phyloP scores from a whole-genome alignment of 1,284 basidiomycete genomes.

The Heterobasidion irregulare region DNA sequence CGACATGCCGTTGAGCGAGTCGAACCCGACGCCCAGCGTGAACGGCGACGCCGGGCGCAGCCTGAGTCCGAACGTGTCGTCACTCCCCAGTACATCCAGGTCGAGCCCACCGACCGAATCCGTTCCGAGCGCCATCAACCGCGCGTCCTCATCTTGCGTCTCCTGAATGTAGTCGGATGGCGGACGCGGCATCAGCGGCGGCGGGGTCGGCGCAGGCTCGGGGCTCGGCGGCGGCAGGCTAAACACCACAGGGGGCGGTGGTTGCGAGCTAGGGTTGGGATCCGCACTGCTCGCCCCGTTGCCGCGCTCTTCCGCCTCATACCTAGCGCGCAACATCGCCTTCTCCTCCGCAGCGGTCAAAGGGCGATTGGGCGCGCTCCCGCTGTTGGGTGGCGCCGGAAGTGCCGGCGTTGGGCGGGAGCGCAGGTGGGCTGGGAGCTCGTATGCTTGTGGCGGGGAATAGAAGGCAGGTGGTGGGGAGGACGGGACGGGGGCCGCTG shows the following conservation, averaged over 20 bases:
- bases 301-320: slow-evolving; percentile 41
- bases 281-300: slow-evolving; percentile 3
- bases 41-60: slow-evolving; percentile 18
- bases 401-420: slow-evolving; percentile 15
- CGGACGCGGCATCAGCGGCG: slow-evolving; percentile 64
- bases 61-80: slow-evolving; percentile 16
- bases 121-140: slow-evolving; percentile 13
- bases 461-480: slow-evolving; percentile 1
- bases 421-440: slow-evolving; percentile 14
- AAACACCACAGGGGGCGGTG: slow-evolving; percentile 10
- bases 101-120: background rate
- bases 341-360: slow-evolving; percentile 74
- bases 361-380: slow-evolving; percentile 23
- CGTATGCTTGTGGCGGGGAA: slow-evolving; percentile 10
- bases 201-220: slow-evolving; percentile 30
- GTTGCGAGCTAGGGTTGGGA: background rate
- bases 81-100: background rate
- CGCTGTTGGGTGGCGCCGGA: slow-evolving; percentile 23
- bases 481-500: slow-evolving; percentile 2
- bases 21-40: slow-evolving; percentile 13
- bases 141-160: slow-evolving; percentile 61
- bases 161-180: slow-evolving; percentile 71
- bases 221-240: background rate
- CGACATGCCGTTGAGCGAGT: background rate
- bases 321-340: slow-evolving; percentile 54